Evolutionary conservation across 805 yeast genomes (phyloP), one percentile per base, ranked within the genome.

Genomic region (Schizosaccharomyces lindneri): DNA sequence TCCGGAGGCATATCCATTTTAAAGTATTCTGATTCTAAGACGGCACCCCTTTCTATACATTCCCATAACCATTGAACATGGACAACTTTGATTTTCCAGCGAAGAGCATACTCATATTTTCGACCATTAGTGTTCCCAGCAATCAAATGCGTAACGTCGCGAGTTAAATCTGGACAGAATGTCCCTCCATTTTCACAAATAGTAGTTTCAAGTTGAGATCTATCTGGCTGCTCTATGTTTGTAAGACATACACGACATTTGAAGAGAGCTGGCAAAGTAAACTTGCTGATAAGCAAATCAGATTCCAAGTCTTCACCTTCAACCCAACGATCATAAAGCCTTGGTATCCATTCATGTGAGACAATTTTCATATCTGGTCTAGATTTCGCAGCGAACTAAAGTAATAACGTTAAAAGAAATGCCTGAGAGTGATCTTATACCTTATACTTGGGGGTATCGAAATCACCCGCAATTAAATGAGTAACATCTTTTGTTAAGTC

Each of bases 301-400:
- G 66, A 55, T 13, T 68, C 67, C 5, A 72, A 63, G 55, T 75
- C 77, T 36, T 73, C 75, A 41, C 82, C 83, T 29, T 71, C 66
- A 13, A 74, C 65, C 87, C 86, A 83, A 3, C 69, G 68, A 17
- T 72, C 70, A 65, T 80, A 75, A 11, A 80, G 65, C n/a, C 67
- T 69, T 39, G 70, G 65, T 5, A 84, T 71, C 5, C 76, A 70
- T 3, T 75, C 73, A 0, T 81, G 76, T 13, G 71, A 68, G 19
- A 85, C 67, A 65, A 85, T 80, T 51, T 68, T 69, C 36, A 85
- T 75, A 70, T 84, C 87, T 60, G 71, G 70, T 27, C 67, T 63
- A 27, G 64, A 63, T 21, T 62, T 68, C 7, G 78, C 73, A 48
- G 80, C 75, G 69, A 71, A 79, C 57, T 51, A 51, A 4, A 19